Evolutionary conservation across 305 asterid species (phyloP).

Genomic region (Petunia hybrid): DNA sequence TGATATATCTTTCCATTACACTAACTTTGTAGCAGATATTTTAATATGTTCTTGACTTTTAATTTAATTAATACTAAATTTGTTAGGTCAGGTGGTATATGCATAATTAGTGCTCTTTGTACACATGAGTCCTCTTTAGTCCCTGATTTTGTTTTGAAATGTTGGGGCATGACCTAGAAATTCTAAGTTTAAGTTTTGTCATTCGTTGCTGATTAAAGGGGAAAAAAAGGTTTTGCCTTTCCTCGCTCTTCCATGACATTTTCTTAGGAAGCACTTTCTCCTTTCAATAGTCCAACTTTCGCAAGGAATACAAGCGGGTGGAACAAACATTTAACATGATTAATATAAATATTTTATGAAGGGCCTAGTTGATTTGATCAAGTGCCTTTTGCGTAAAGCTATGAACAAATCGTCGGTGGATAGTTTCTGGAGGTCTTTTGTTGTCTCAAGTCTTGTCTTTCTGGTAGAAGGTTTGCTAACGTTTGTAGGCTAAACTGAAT

Average conservation of each 20-base stretch:
- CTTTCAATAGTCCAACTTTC: conserved; percentile 15
- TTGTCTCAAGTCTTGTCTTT: not conserved
- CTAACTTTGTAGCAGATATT: not conserved
- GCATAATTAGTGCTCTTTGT: not conserved
- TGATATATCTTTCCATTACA: not conserved
- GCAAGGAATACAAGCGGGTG: not conserved
- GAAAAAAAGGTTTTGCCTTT: not conserved
- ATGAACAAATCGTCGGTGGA: not conserved
- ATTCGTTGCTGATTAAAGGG: not conserved
- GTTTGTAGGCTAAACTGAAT: conserved; percentile 8
- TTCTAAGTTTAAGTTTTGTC: not conserved
- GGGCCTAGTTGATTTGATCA: not conserved
- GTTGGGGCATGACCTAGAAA: conserved; percentile 11
- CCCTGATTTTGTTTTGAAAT: not conserved
- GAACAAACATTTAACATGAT: not conserved
- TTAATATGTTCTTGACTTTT: not conserved
- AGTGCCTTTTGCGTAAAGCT: conserved; percentile 9
- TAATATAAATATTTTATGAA: conserved; percentile 11
- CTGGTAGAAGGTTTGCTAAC: not conserved
- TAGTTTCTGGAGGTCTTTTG: not conserved
- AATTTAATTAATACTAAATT: not conserved
- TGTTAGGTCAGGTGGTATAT: conserved; percentile 7
- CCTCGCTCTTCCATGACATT: not conserved
- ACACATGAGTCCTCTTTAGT: not conserved
- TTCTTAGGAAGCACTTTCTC: not conserved